phyloP scores from a whole-genome alignment of 768 basidiomycete species.

The Tricholoma saponaceum region DNA sequence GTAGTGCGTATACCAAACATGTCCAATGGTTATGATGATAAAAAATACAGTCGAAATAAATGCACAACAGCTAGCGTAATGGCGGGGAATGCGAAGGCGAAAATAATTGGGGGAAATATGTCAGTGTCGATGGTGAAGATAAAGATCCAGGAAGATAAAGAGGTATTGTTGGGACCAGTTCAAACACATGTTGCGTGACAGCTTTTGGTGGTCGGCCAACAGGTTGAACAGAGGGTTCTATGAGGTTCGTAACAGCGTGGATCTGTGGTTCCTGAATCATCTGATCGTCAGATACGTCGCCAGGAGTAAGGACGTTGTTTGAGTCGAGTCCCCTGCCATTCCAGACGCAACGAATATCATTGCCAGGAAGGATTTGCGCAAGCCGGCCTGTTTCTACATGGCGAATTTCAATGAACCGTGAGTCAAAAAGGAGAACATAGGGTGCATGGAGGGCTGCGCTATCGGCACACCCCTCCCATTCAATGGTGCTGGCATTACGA shows the following conservation, averaged over 20 bases:
- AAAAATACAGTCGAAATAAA: conserved; percentile 3
- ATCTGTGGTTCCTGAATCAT: conserved; percentile 78
- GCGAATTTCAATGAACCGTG: conserved; percentile 87
- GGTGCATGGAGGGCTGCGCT: conserved; percentile 87
- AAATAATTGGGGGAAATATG: conserved; percentile 48
- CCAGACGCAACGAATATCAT: conserved; percentile 84
- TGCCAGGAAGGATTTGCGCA: conserved; percentile 77
- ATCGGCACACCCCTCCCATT: conserved; percentile 94
- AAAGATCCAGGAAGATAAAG: conserved; percentile 62
- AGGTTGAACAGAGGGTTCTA: conserved; percentile 37
- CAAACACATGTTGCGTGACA: conserved; percentile 69
- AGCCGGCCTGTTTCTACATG: conserved; percentile 78
- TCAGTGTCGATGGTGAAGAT: conserved; percentile 48
- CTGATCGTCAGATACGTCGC: conserved; percentile 40
- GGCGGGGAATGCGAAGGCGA: conserved; percentile 58
- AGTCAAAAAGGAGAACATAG: conserved; percentile 83
- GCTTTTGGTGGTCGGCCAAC: conserved; percentile 39
- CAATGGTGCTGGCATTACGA: conserved; percentile 65
- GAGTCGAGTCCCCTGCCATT: conserved; percentile 64
- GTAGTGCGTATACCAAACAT: neutral
- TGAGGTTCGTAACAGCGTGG: conserved; percentile 78
- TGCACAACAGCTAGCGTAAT: conserved; percentile 16
- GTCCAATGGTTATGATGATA: conserved; percentile 3
- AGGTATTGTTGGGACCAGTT: conserved; percentile 73
- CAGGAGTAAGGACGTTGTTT: conserved; percentile 62